Evolutionary conservation across 768 basidiomycete species (phyloP), one percentile per base, ranked within the genome.

Genomic region (Kwoniella shandongensis): DNA sequence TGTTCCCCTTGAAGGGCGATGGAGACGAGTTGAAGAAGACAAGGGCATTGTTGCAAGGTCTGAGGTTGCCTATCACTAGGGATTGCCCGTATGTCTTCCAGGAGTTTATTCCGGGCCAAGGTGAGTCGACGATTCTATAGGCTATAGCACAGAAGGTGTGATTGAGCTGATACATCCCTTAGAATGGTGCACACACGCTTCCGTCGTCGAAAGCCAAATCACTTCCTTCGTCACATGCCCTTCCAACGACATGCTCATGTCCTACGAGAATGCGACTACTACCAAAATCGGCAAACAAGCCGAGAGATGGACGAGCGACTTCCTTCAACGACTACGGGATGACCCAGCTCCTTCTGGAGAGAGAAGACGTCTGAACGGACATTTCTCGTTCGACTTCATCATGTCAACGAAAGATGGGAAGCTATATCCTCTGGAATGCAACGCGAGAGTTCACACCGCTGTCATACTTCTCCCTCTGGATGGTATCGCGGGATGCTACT

Each of bases 161-260:
- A 25, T 15, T 18, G n/a, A 32, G 22, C 17, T 27, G 20, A 22
- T 23, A 40, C 10, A 23, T 2, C 26, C 18, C 36, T 4, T 20
- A 68, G 75, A 76, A 67, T 77, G 65, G 61, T 77, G 76, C 54
- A 77, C 76, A 4, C 76, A 77, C 63, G 72, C 74, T 12, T 72
- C 72, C 8, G 76, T 76, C 22, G 55, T 75, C 50, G 61, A 72
- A 17, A 72, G 72, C 25, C 52, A 64, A 26, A 59, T 76, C 58
- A 70, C 70, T 18, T 73, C 76, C 1, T 76, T 77, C 58, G 72
- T 77, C 46, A 62, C 68, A 18, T 75, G 73, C 38, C 76, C 76
- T 2, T 71, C 70, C 13, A 73, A 71, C 59, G 75, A 76, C 63
- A 77, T 77, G 76, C 66, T 77, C 53, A 77, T 77, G 76, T 73